Evolutionary conservation across 371 early-diverging fungal species (phyloP), one percentile per base, ranked within the genome.

Genomic region (Furculomyces boomerangus): DNA sequence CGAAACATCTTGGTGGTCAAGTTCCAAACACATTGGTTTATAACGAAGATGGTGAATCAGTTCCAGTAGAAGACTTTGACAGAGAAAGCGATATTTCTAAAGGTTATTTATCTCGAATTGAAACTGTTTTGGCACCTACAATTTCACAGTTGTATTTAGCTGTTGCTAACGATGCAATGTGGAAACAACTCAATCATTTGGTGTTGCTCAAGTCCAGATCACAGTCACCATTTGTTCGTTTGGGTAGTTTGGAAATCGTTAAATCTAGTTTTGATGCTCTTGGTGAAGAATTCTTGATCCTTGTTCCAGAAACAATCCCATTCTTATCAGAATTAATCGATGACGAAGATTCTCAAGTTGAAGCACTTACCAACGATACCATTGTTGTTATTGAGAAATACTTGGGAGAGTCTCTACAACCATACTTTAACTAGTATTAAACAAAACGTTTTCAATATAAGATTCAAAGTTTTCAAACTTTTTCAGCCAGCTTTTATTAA

Each of bases 301-400:
- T 87, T 59, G 72, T 96, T 68, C 93, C 95, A 10, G 94, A 94
- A 68, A 92, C 93, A 43, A 86, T 94, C 53, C 93, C 97, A 1
- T 86, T 83, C 72, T 64, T 96, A 63, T 91, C 93, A 2, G 97
- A 96, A 71, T 71, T 93, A 20, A 80, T 92, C 84, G 97, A 96
- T 66, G 83, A 82, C 55, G 81, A 83, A 52, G 78, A 79, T 61
- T 64, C 76, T 54, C 74, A 80, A 54, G 89, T 93, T 2, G 89
- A 91, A 63, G 73, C 74, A 44, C 69, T 76, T 27, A 84, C 87
- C 16, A 83, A 86, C 55, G 83, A 87, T 60, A 78, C 90, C 46
- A 81, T 84, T 66, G 74, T 80, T 41, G 74, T 81, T 53, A 92
- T 95, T 51, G 91, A 95, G 61, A 73, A 78, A 18, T 81, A 84